Base-by-base conservation (phyloP, 805 yeast genomes). In the Metschnikowia picachoensis region DNA sequence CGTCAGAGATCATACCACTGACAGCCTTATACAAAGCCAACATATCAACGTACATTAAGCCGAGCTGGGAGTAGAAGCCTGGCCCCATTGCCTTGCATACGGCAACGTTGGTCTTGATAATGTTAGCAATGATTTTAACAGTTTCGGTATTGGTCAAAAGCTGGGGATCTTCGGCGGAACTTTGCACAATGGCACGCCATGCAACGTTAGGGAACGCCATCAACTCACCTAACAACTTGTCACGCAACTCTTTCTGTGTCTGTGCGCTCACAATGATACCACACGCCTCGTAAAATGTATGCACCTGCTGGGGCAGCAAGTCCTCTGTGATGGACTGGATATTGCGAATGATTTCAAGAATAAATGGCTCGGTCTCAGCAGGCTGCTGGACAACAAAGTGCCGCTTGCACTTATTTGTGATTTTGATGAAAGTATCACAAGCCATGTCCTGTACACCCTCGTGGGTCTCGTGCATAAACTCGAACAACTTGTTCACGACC, bases 361-460 rank as follows among this genome's bases (percentile, higher is more conserved):
- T 87, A 60, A 92, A 92, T 15, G 98, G 97, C 62, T 85, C 95
- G 8, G 78, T 64, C 70, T 95, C 98, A 52, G 83, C 85, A 16
- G 81, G 78, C 68, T 92, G 97, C 56, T 80, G 84, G 40, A 86
- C 85, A 35, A 92, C 96, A 67, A 94, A 94, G 67, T 92, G 97
- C 55, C 91, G 83, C 68, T 90, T 91, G 77, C 99, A 94, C 70
- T 94, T 94, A 56, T 81, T 84, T 17, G 96, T 88, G 65, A 94
- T 94, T 67, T 94, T 94, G 63, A 92, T 92, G 64, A 94, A 94
- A 0, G 99, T 94, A 67, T 94, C 99, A 74, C 99, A 94, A 8
- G 99, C 99, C 99, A 94, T 94, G 68, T 94, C 99, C 72, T 94
- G 99, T 51, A 94, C 99, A 73, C 99, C 99, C 68, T 92, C 99